phyloP scores from a whole-genome alignment of 2,329 filamentous ascomycete genomes.

The Septoria linicola region DNA sequence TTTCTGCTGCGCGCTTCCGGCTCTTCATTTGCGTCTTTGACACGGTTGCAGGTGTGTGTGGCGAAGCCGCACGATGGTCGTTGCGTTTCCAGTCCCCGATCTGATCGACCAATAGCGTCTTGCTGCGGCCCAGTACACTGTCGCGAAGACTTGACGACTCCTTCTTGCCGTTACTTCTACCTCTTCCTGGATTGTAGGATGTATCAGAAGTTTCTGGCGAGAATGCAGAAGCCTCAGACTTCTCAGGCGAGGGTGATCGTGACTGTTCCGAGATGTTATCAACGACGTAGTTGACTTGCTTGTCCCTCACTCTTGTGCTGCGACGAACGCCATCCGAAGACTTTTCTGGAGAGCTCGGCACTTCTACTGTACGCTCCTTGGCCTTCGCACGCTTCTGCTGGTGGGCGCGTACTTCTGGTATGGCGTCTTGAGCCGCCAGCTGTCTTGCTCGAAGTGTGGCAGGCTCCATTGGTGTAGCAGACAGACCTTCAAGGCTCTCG shows the following conservation, averaged over 20 bases:
- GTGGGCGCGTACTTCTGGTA: constrained; percentile 7
- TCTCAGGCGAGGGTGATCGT: constrained; percentile 17
- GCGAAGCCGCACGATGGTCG: constrained; percentile 1
- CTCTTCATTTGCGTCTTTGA: neutral
- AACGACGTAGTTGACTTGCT: constrained; percentile 25
- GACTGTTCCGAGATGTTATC: constrained; percentile 10
- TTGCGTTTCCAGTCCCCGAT: constrained; percentile 19
- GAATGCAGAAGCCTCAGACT: constrained; percentile 21
- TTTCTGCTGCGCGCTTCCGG: constrained; percentile 2
- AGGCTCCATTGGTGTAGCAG: neutral
- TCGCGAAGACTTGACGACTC: neutral
- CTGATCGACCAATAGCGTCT: constrained; percentile 15
- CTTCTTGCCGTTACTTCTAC: neutral
- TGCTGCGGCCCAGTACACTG: neutral
- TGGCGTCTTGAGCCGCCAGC: constrained; percentile 2
- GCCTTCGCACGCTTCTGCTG: constrained; percentile 10
- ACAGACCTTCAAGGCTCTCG: neutral
- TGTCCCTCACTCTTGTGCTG: constrained; percentile 21
- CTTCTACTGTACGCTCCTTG: constrained; percentile 11
- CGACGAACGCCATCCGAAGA: constrained; percentile 16
- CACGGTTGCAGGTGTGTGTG: neutral
- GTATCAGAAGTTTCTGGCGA: constrained; percentile 18
- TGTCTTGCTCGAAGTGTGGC: neutral
- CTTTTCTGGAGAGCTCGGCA: constrained; percentile 2
- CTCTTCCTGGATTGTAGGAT: constrained; percentile 8